Conservation (phyloP, 148 eudicot species). For the Beta vulgaris region DNA sequence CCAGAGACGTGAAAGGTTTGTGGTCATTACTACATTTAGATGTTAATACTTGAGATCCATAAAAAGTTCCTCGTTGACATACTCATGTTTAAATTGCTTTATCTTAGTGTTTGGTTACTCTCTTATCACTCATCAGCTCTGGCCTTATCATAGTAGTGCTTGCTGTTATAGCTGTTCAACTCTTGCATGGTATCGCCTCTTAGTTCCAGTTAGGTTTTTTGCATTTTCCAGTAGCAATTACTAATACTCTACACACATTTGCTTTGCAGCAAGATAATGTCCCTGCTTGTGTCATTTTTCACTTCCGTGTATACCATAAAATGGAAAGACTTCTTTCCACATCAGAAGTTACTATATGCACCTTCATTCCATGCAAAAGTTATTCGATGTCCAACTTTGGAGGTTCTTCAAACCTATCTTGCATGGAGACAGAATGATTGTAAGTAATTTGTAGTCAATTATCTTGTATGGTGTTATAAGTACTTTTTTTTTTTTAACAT, state of each 20-base stretch:
- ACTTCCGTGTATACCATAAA: constrained; percentile 55
- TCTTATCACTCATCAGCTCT: not conserved
- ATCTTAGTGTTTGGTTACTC: not conserved
- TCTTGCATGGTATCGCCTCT: not conserved
- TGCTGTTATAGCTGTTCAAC: not conserved
- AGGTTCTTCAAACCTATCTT: constrained; percentile 77
- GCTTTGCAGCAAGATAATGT: constrained; percentile 75
- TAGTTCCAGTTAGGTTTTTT: not conserved
- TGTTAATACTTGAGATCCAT: not conserved
- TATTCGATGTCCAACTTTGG: constrained; percentile 60
- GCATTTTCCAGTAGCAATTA: not conserved
- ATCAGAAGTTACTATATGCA: constrained; percentile 45
- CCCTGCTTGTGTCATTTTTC: constrained; percentile 74
- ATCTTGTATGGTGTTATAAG: too few species aligned
- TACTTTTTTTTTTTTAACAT: too few species aligned
- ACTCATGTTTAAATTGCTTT: not conserved
- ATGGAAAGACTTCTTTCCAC: constrained; percentile 79
- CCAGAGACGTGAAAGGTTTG: constrained; percentile 84
- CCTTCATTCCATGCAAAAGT: constrained; percentile 70
- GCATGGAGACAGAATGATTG: constrained; percentile 84
- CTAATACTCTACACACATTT: constrained; percentile 1
- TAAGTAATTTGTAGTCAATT: constrained; percentile 53
- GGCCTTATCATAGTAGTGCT: not conserved
- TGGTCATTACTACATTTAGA: constrained; percentile 1
- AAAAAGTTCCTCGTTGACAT: not conserved